Conservation (phyloP, 768 basidiomycete species). For the Rhodosporidiobolus sp. region DNA sequence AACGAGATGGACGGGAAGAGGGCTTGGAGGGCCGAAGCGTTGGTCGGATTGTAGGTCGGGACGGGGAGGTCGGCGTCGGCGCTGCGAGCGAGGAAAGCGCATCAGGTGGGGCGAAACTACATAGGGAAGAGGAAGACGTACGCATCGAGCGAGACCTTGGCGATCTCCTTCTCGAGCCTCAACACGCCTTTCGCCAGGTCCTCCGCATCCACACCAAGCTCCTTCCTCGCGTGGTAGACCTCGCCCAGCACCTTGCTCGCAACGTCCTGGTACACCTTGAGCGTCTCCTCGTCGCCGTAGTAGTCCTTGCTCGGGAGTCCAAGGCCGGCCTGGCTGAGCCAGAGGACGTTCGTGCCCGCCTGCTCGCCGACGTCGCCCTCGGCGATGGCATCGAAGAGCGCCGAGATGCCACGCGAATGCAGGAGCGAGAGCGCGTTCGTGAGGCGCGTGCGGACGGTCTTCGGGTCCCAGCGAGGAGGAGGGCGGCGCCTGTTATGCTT, state of each 20-base stretch:
- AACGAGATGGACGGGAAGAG: constrained; percentile 71
- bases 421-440: constrained; percentile 80
- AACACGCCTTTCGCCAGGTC: constrained; percentile 70
- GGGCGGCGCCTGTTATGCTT: constrained; percentile 14
- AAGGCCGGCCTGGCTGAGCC: constrained; percentile 39
- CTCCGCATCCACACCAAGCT: constrained; percentile 39
- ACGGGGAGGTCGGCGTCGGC: constrained; percentile 71
- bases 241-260: constrained; percentile 64
- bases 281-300: constrained; percentile 70
- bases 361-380: constrained; percentile 38
- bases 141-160: constrained; percentile 75
- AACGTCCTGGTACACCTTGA: constrained; percentile 67
- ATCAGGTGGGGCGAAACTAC: not conserved
- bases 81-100: constrained; percentile 50
- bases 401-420: constrained; percentile 66
- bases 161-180: constrained; percentile 72
- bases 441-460: constrained; percentile 54
- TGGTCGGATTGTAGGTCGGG: constrained; percentile 80
- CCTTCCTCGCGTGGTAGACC: constrained; percentile 57
- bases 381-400: constrained; percentile 21
- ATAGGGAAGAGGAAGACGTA: constrained; percentile 50
- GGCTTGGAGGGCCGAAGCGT: constrained; percentile 63
- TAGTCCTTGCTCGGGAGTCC: constrained; percentile 63
- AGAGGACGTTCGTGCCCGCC: constrained; percentile 34
- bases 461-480: constrained; percentile 27